These are phyloP conservation scores for Diatrype stigma DNA, from an alignment of 2,329 filamentous ascomycete species.

Conservation along the genomic window DNA sequence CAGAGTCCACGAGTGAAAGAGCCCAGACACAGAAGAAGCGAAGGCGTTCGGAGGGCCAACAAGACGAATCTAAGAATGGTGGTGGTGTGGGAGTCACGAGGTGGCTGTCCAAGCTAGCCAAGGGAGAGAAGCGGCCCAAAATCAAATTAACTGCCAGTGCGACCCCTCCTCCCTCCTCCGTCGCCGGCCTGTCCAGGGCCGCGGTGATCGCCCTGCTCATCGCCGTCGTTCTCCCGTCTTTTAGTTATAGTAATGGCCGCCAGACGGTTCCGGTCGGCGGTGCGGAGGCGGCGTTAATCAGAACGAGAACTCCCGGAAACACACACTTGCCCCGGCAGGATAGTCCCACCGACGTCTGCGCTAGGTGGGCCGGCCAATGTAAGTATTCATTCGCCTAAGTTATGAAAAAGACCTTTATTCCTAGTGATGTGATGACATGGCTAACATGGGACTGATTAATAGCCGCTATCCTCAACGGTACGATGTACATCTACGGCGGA, in stretches of 20 bases:
- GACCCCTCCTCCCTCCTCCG: constrained; percentile 26
- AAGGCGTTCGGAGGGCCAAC: constrained; percentile 7
- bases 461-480: constrained; percentile 68
- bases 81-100: constrained; percentile 11
- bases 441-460: constrained; percentile 12
- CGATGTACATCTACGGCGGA: constrained; percentile 72
- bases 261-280: constrained; percentile 36
- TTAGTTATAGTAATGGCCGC: constrained; percentile 39
- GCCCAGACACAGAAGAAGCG: constrained; percentile 22
- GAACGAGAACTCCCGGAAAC: constrained; percentile 26
- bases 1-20: constrained; percentile 22
- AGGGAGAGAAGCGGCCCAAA: constrained; percentile 35
- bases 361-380: constrained; percentile 64
- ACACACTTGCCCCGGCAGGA: constrained; percentile 37
- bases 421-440: not conserved
- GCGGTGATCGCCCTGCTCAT: constrained; percentile 47
- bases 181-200: constrained; percentile 39
- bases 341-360: constrained; percentile 55
- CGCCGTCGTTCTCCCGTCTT: constrained; percentile 45
- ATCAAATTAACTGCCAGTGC: constrained; percentile 40
- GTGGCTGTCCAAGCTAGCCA: constrained; percentile 40
- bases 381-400: constrained; percentile 15
- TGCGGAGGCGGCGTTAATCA: constrained; percentile 45
- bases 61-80: constrained; percentile 7
- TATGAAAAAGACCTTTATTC: too few relatives aligned